A percentile compares a stretch with the other conserved stretches of the same genome.
Conservation (phyloP, 140 eudicot genomes). For the Ambrosia hybrid region DNA sequence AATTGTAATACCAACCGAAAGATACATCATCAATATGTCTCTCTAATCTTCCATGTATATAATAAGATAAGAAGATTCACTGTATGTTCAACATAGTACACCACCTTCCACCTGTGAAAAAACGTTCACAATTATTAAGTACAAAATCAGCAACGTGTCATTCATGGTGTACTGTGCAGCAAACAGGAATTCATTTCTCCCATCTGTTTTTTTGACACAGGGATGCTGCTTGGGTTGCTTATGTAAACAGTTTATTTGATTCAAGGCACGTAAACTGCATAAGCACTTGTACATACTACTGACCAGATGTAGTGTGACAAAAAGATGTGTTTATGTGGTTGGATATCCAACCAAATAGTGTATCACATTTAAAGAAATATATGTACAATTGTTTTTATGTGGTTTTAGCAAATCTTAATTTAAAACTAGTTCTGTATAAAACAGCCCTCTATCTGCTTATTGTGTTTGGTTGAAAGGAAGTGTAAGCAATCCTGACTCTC, state of each 20-base stretch:
- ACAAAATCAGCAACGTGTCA: background rate
- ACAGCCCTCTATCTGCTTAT: too few species aligned
- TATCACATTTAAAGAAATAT: background rate
- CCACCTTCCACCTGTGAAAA: conserved; percentile 21
- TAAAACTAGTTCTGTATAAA: too few species aligned
- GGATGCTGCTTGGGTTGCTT: background rate
- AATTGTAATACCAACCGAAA: conserved; percentile 19
- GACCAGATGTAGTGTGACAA: background rate
- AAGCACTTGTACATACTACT: background rate
- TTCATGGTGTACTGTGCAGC: background rate
- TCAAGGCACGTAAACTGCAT: background rate
- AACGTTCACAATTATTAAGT: background rate
- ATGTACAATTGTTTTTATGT: background rate
- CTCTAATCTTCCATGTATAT: conserved; percentile 37
- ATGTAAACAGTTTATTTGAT: background rate
- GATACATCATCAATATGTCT: conserved; percentile 26
- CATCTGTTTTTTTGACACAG: background rate
- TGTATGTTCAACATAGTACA: conserved; percentile 45
- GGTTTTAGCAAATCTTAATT: background rate
- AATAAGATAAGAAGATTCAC: conserved; percentile 28
- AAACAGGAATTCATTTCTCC: background rate
- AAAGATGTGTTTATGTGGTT: background rate
- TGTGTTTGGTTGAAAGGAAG: too few species aligned
- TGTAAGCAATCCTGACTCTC: too few species aligned
- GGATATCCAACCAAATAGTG: background rate